Base-by-base conservation (phyloP, 2,329 filamentous ascomycete genomes). In the Scedosporium boydii region DNA sequence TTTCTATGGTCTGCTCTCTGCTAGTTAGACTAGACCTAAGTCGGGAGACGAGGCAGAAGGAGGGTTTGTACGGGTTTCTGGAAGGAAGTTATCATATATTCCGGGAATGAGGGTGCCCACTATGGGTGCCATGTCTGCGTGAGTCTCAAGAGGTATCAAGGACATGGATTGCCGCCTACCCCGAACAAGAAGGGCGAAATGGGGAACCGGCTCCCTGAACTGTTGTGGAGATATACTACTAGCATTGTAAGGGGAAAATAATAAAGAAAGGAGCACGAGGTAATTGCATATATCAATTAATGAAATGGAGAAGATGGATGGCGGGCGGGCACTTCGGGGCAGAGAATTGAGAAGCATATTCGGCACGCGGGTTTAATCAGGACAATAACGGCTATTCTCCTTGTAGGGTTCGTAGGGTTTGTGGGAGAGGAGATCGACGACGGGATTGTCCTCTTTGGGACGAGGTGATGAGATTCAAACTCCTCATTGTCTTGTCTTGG, bases 351-450 rank as follows among this genome's bases (percentile, higher is more conserved):
- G 12, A 29, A 55, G 51, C 6, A 12, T 18, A n/a, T 16, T 55
- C 51, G 51, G 51, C 51, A 55, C 18, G 12, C 51, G 51, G 51
- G 51, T 55, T 55, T 55, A 55, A 55, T 55, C 51, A 55, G 51
- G 51, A 55, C 51, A 55, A 55, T 55, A 4, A 55, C 51, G 51
- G 51, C 51, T 55, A 55, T 55, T 55, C 18, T 55, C 9, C 23
- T n/a, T 6, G 12, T 6, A 23, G 51, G 18, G 21, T 18, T n/a
- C 1, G 12, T 6, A 23, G 51, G 18, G 21, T 18, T 14, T 23
- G 21, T 23, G 14, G 18, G 6, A 27, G n/a, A 23, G 12, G 21
- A 23, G 18, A 23, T 23, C 23, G 3, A 23, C 23, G 23, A 23
- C 23, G 23, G 23, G 23, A 23, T 23, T 23, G 23, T 23, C 23